Conservation (phyloP, 2,329 filamentous ascomycete genomes). For the Coniochaeta sp. region DNA sequence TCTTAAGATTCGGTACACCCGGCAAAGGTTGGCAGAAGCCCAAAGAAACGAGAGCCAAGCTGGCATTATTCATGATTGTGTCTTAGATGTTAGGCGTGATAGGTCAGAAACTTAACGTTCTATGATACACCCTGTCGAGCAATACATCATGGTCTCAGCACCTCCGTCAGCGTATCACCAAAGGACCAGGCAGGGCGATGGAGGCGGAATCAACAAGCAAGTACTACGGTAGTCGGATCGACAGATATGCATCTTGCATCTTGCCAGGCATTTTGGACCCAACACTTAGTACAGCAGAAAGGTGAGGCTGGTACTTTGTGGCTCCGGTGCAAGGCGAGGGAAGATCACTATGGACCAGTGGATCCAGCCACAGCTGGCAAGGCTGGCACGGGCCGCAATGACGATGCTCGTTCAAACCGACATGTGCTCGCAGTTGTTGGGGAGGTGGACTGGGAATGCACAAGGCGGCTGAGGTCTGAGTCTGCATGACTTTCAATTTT, state of each 20-base stretch:
- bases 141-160: neutral
- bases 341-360: neutral
- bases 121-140: no score
- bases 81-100: neutral
- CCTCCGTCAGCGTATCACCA: neutral
- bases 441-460: no score
- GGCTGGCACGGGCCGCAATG: neutral
- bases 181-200: no score
- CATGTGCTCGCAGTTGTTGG: no score
- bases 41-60: no score
- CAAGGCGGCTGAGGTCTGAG: neutral
- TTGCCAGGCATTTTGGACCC: no score
- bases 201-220: no score
- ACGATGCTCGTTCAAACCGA: neutral
- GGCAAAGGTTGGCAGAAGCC: no score
- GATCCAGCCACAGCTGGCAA: constrained; percentile 1
- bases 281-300: neutral
- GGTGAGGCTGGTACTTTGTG: neutral
- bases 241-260: neutral
- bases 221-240: neutral
- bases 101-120: neutral
- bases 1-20: no score
- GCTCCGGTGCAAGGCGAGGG: neutral
- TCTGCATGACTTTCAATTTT: neutral
- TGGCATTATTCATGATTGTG: no score